Base-by-base conservation (phyloP, 108 stramenopile genomes). In the Discostella stelligeroides region DNA sequence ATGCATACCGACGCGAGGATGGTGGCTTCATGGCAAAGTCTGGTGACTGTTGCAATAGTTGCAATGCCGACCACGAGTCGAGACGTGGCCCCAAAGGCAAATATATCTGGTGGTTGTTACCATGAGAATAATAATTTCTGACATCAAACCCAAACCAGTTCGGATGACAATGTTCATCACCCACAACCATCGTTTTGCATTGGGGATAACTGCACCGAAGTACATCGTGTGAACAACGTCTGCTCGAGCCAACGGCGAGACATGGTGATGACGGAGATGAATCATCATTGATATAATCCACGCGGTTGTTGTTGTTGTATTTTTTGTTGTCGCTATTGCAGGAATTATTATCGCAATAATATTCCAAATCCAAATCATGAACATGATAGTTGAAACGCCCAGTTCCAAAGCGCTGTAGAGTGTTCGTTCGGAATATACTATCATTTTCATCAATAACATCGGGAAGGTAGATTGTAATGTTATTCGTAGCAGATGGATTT, bases 131-230 rank as follows among this genome's bases (percentile, higher is more conserved):
- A 46, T 68, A 75, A 0, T 46, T 27, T 25, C 74, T 54, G 25
- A 51, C 29, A 24, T 75, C 74, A 20, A 9, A 55, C 3, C 57
- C 74, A n/a, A n/a, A n/a, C n/a, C n/a, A n/a, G 1, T 37, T 28
- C 13, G 39, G n/a, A 3, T 58, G 18, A 37, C 74, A 75, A 20
- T n/a, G 60, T 68, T 75, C 74, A 53, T 75, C 74, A 62, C 67
- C 58, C 14, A 39, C 41, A 49, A 68, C 57, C 66, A 66, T 54
- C 2, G 67, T 68, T 38, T 53, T 50, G 48, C 74, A 75, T 30
- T 68, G 56, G 9, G 66, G 67, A 10, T 11, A 11, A 55, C 20
- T 55, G 12, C 54, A 55, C 12, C 20, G 14, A 14, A 11, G 7
- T 2, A 2, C 2, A 9, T 13, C 54, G 3, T 29, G 4, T 17